phyloP scores from a whole-genome alignment of 1,284 basidiomycete genomes.

The Cryptococcus deneoformans region DNA sequence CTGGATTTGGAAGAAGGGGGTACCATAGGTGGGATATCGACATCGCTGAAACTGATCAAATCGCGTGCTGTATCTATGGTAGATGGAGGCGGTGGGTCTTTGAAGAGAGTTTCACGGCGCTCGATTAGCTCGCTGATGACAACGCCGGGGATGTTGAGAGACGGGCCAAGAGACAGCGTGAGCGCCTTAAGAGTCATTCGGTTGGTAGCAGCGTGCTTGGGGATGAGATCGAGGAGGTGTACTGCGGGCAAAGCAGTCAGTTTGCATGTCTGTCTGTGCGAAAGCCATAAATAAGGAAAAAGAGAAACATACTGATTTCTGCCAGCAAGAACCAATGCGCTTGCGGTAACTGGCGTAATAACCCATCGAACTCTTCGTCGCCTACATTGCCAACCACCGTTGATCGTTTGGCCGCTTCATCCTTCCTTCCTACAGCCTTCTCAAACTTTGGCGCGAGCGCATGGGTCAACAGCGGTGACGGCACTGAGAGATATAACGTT shows the following conservation, averaged over 20 bases:
- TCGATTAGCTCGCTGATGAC: slow-evolving; percentile 35
- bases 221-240: slow-evolving; percentile 41
- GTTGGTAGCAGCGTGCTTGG: slow-evolving; percentile 31
- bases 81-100: slow-evolving; percentile 24
- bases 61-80: slow-evolving; percentile 20
- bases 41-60: slow-evolving; percentile 40
- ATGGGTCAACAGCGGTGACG: slow-evolving; percentile 72
- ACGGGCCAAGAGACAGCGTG: slow-evolving; percentile 44
- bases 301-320: slow-evolving; percentile 34
- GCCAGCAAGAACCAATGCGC: slow-evolving; percentile 49
- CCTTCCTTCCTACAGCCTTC: slow-evolving; percentile 11
- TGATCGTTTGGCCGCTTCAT: neutral
- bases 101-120: slow-evolving; percentile 29
- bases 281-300: neutral
- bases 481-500: slow-evolving; percentile 56
- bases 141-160: slow-evolving; percentile 37
- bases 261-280: neutral
- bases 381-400: slow-evolving; percentile 8
- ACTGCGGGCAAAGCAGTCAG: slow-evolving; percentile 14
- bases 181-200: slow-evolving; percentile 47
- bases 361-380: slow-evolving; percentile 19
- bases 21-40: slow-evolving; percentile 9
- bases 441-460: slow-evolving; percentile 70
- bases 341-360: slow-evolving; percentile 36
- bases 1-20: neutral